Base-by-base conservation (phyloP, 169 alveolate species). In the Blepharisma undulans region DNA sequence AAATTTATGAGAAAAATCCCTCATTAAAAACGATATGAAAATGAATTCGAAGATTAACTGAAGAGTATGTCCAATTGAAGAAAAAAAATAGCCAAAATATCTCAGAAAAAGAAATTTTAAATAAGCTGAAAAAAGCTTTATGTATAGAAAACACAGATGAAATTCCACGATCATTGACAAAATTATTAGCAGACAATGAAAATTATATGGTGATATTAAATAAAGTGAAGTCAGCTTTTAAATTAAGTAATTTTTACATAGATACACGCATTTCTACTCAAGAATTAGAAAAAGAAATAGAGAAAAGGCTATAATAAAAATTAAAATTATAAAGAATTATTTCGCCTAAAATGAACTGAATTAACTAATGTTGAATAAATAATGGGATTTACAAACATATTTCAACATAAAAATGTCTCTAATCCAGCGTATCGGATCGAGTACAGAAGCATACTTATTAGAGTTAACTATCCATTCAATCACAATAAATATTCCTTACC, bases 11-110 rank as follows among this genome's bases (percentile, higher is more conserved):
- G 29, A 27, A 60, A 86, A n/a, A 60, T 3, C 84, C 84, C 10
- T 29, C 91, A 21, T 85, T 71, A 32, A 86, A 86, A 66, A 27
- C 29, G 10, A 72, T 86, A 29, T 86, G 91, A 85, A 86, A 72
- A 36, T 86, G 91, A 48, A 86, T 86, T 12, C 7, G 76, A 32
- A 60, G 84, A 29, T 34, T 86, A 19, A 19, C 72, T 0, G 91
- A 86, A 19, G 91, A 86, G 14, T 86, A 86, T 32, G 10, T 86
- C 16, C 25, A 86, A 21, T 30, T 86, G 29, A 86, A 86, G 72
- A 60, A 27, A 72, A 22, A 79, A 30, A 79, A 33, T 79, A 48
- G 14, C 10, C 66, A 27, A 22, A 79, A 30, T 22, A 22, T 32
- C 7, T 48, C 66, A 10, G 66, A 84, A 21, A 59, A 59, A 60